These are phyloP conservation scores for Turritis glabra DNA, from an alignment of 345 rosid genomes.

Conservation along the genomic window DNA sequence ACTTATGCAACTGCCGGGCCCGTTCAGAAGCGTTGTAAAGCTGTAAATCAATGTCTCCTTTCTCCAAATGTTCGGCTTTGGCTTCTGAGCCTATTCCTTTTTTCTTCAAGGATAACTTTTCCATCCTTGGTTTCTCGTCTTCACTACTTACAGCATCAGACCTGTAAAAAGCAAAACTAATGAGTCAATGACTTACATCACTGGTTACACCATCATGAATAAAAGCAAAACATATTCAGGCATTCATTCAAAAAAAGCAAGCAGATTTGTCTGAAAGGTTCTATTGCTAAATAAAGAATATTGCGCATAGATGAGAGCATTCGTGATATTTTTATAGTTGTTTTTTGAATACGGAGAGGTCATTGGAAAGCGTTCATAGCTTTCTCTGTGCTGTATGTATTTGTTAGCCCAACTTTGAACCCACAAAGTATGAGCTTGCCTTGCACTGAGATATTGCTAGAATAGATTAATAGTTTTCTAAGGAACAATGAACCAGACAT, in stretches of 20 bases:
- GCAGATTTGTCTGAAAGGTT: background rate
- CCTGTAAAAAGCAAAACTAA: slow-evolving; percentile 40
- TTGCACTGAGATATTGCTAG: slow-evolving; percentile 2
- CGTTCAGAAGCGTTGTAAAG: slow-evolving; percentile 71
- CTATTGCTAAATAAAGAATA: background rate
- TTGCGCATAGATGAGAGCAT: slow-evolving; percentile 1
- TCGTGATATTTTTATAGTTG: background rate
- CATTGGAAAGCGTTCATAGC: background rate
- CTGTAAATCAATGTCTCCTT: slow-evolving; percentile 79
- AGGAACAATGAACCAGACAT: background rate
- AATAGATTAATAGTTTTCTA: background rate
- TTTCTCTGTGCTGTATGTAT: background rate
- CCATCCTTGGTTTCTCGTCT: slow-evolving; percentile 72
- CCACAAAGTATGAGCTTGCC: background rate
- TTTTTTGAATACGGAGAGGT: background rate
- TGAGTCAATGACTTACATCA: slow-evolving; percentile 10
- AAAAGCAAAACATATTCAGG: background rate
- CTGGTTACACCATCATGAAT: slow-evolving; percentile 16
- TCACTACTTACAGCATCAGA: slow-evolving; percentile 47
- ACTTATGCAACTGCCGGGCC: slow-evolving; percentile 77
- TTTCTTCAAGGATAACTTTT: slow-evolving; percentile 82
- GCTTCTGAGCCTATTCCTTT: slow-evolving; percentile 94
- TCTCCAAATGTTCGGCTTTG: slow-evolving; percentile 74
- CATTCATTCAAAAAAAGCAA: background rate
- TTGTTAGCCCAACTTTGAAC: no score